A percentile compares a stretch with the other conserved stretches of the same genome.
Conservation (phyloP, 345 rosid genomes). For the Gossypium stocksii region DNA sequence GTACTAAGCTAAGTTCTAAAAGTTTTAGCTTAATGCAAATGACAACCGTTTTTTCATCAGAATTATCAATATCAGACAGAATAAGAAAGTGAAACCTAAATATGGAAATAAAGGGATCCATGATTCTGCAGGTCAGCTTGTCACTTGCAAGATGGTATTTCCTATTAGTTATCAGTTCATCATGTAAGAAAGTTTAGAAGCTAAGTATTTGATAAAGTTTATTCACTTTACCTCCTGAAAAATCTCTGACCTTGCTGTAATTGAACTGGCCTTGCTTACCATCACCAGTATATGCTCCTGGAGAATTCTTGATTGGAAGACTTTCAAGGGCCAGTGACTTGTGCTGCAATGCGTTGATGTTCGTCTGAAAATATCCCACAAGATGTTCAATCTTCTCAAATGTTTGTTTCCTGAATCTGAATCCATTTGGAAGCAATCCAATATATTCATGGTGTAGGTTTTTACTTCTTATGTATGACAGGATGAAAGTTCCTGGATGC, state of each 20-base stretch:
- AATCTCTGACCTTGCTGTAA: slow-evolving; percentile 48
- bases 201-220: not conserved
- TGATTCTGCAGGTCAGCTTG: not conserved
- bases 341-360: slow-evolving; percentile 63
- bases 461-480: slow-evolving; percentile 74
- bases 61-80: not conserved
- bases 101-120: not conserved
- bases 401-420: slow-evolving; percentile 85
- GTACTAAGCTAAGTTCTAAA: not conserved
- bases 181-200: not conserved
- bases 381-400: slow-evolving; percentile 89
- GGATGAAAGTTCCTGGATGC: slow-evolving; percentile 92
- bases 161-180: not conserved
- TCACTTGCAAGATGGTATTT: not conserved
- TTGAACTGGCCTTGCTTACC: slow-evolving; percentile 61
- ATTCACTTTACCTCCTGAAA: slow-evolving; percentile 23
- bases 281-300: slow-evolving; percentile 39
- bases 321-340: slow-evolving; percentile 72
- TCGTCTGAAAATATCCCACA: slow-evolving; percentile 85
- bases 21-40: not conserved
- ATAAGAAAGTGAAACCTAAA: not conserved
- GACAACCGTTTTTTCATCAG: not conserved
- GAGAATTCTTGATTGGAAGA: slow-evolving; percentile 60
- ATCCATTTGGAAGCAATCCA: slow-evolving; percentile 93
- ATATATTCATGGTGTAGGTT: slow-evolving; percentile 94